A percentile compares a stretch with the other conserved stretches of the same genome.
Conservation (phyloP, 129 eudicot species). For the Kitagawia praeruptora region DNA sequence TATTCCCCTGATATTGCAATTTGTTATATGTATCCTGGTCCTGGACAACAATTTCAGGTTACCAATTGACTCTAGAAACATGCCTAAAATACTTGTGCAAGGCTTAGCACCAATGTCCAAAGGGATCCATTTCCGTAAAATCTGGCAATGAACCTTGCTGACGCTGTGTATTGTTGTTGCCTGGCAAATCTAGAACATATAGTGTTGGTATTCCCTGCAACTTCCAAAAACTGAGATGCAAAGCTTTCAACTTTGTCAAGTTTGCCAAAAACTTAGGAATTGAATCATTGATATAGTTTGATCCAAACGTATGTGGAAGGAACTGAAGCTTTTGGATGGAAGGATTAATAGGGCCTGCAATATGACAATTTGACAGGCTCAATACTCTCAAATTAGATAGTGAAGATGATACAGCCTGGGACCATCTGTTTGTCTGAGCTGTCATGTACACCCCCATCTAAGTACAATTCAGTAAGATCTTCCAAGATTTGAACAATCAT, state of each 20-base stretch:
- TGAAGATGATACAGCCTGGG: conserved; percentile 18
- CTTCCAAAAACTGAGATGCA: neutral
- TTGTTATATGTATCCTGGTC: conserved; percentile 23
- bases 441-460: conserved; percentile 14
- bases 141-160: conserved; percentile 27
- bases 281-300: neutral
- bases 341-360: conserved; percentile 7
- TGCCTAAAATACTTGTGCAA: conserved; percentile 31
- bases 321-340: neutral
- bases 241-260: neutral
- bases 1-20: conserved; percentile 33
- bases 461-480: conserved; percentile 14
- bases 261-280: conserved; percentile 10
- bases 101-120: conserved; percentile 22
- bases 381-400: conserved; percentile 12
- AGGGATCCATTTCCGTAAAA: conserved; percentile 25
- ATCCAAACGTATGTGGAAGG: conserved; percentile 5
- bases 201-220: conserved; percentile 26
- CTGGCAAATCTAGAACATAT: conserved; percentile 30
- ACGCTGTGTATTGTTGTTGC: conserved; percentile 15
- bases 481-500: conserved; percentile 19
- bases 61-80: conserved; percentile 38
- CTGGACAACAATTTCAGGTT: conserved; percentile 25
- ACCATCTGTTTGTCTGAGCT: conserved; percentile 13
- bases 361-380: conserved; percentile 7